Base-by-base conservation (phyloP, 805 yeast species). In the Metschnikowia drakensbergensis region DNA sequence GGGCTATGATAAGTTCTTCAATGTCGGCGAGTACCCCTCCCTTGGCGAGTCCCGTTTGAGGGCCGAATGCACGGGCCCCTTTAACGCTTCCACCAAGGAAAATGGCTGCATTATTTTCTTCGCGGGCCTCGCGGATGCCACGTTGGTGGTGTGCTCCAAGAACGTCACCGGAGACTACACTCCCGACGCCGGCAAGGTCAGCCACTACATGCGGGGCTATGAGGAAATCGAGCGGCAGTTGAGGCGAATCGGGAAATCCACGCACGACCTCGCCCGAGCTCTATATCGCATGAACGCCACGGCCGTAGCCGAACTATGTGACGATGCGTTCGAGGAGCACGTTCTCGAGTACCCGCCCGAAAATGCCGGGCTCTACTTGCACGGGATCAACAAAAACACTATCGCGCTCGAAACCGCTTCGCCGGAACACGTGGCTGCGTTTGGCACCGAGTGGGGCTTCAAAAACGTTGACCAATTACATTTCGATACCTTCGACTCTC, bases 1-100 rank as follows among this genome's bases (percentile, higher is more conserved):
- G 56, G 99, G 99, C 0, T 94, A 94, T 63, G 94, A 94, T 66
- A 94, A 94, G 67, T 94, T 94, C 66, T 94, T 89, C 77, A 92
- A 87, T 61, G 71, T 89, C 3, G 79, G 74, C 52, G 99, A 94
- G 63, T 45, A 50, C 22, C 50, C 47, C 1, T 32, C 38, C n/a
- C 49, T 51, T 27, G 37, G 45, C n/a, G 45, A 35, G n/a, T 11
- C 17, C 28, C 17, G 43, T 42, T 54, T 0, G 31, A 33, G 28
- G 29, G 42, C 37, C 22, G 37, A 50, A 13, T 84, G 94, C 0
- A 30, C 36, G 4, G 97, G 96, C 0, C 97, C 97, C 0, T 94
- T 85, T 63, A 79, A 77, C 17, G 79, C 90, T 2, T 83, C 97
- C 0, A 72, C 84, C 33, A 94, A 94, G 62, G 95, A 95, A 49